A percentile compares a stretch with the other conserved stretches of the same genome.
phyloP scores from a whole-genome alignment of 1,284 basidiomycete genomes.

The Ceratobasidium sp. region DNA sequence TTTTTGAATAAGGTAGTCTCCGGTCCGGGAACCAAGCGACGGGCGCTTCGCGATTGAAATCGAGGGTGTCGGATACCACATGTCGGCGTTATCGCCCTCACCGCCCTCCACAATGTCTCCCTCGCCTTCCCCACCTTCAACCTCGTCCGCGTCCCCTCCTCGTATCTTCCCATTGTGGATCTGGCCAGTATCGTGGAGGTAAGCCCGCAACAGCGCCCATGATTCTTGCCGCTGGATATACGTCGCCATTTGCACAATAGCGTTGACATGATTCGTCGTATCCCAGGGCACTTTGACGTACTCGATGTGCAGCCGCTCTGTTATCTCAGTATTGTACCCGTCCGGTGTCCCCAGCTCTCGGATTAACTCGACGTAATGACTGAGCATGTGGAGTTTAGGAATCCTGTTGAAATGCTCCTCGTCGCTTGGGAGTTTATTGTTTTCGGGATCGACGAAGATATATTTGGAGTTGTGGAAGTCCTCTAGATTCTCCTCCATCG shows the following conservation, averaged over 20 bases:
- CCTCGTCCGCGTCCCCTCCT: not conserved
- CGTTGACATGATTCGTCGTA: not conserved
- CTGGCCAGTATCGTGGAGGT: not conserved
- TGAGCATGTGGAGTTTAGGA: slow-evolving; percentile 43
- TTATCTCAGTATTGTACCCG: not conserved
- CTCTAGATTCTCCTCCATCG: not conserved
- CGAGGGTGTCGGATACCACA: not conserved
- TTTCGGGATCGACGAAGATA: not conserved
- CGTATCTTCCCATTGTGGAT: not conserved
- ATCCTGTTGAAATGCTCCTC: slow-evolving; percentile 31
- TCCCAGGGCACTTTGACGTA: not conserved
- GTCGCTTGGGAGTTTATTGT: too few relatives aligned
- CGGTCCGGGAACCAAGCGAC: not conserved
- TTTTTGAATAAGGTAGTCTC: not conserved
- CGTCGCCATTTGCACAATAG: not conserved
- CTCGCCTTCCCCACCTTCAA: not conserved
- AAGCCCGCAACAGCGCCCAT: not conserved
- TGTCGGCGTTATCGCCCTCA: not conserved
- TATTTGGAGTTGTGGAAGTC: not conserved
- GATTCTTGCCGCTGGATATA: not conserved
- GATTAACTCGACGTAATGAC: not conserved
- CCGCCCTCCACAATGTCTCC: not conserved
- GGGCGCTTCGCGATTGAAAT: not conserved
- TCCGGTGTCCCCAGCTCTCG: not conserved
- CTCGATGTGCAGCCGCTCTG: slow-evolving; percentile 12